Base-by-base conservation (phyloP, 176 grass and related monocot genomes). In the Guadua angustifolia region DNA sequence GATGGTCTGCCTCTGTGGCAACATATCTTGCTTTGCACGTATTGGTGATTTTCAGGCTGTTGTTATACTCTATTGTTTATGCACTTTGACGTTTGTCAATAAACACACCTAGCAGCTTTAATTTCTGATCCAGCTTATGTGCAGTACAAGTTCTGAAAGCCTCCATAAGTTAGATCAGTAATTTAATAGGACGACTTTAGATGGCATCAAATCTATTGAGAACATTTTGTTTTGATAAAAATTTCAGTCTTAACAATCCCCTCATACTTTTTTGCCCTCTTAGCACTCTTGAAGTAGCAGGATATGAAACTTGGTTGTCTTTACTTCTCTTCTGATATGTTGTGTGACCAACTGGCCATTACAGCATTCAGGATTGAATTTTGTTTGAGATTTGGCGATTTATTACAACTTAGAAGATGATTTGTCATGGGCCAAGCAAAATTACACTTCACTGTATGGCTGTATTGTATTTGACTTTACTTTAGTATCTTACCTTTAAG, bases 21-120 rank as follows among this genome's bases (percentile, higher is more conserved):
- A 84, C 57, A 52, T 98, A 95, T 90, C 91, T 95, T 88, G 91
- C 91, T 58, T 84, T 98, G n/a, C 95, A 98, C 93, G 95, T 98
- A 92, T 71, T 82, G n/a, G 1, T 65, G 19, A 71, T 77, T 71
- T 77, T 76, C 33, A 71, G 33, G 17, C 25, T 82, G 18, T 68
- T 55, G 4, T 21, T 5, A 24, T 7, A 8, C 52, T 16, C 0
- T 80, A 45, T 35, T 83, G 35, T 22, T 45, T 79, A 38, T 46
- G 25, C 8, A 4, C 9, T 22, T 71, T 88, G 73, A 33, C 62
- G 42, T 18, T 47, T 75, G 5, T 71, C 9, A 25, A 38, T 18
- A 24, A 0, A 19, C 36, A 47, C 40, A 44, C 65, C 13, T 61
- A 6, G 3, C 14, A 70, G 51, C 43, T 81, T 80, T 43, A 70